phyloP scores from a whole-genome alignment of 2,329 filamentous ascomycete genomes.

The Aspergillus eucalypticola region DNA sequence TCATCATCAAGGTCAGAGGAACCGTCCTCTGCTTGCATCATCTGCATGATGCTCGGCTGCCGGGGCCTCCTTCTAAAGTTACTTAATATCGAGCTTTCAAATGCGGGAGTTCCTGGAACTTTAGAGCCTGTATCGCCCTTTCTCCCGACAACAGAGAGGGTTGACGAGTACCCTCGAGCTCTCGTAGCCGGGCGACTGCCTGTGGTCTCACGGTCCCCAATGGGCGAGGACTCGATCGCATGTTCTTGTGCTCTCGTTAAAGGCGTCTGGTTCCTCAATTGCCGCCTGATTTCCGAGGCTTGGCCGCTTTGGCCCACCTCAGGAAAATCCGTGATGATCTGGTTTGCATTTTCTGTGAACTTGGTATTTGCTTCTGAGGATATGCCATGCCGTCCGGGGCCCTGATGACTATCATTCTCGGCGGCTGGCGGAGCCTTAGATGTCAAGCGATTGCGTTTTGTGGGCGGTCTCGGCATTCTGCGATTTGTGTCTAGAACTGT shows the following conservation, averaged over 20 bases:
- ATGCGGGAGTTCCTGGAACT: conserved; percentile 43
- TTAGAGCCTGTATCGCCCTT: conserved; percentile 39
- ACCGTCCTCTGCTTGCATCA: conserved; percentile 46
- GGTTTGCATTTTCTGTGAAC: neutral
- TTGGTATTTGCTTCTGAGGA: conserved; percentile 3
- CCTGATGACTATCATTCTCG: conserved; percentile 6
- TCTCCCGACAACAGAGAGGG: conserved; percentile 39
- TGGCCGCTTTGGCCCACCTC: conserved; percentile 13
- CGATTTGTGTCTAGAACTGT: neutral
- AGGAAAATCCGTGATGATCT: conserved; percentile 8
- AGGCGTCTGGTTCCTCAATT: conserved; percentile 34
- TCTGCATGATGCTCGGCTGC: conserved; percentile 48
- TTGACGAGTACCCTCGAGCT: conserved; percentile 43
- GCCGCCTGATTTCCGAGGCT: conserved; percentile 21
- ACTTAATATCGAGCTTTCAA: conserved; percentile 46
- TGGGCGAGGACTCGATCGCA: conserved; percentile 39
- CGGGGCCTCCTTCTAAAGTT: conserved; percentile 47
- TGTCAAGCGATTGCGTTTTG: conserved; percentile 27
- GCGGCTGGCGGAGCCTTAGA: conserved; percentile 10
- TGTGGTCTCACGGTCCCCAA: conserved; percentile 32
- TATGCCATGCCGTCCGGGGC: neutral
- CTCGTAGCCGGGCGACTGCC: conserved; percentile 39
- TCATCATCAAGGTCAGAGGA: conserved; percentile 41
- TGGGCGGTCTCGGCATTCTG: conserved; percentile 32
- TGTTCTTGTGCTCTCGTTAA: conserved; percentile 33